Evolutionary conservation across 2,329 filamentous ascomycete genomes (phyloP).

Genomic region (Gnomoniopsis smithogilvyi): DNA sequence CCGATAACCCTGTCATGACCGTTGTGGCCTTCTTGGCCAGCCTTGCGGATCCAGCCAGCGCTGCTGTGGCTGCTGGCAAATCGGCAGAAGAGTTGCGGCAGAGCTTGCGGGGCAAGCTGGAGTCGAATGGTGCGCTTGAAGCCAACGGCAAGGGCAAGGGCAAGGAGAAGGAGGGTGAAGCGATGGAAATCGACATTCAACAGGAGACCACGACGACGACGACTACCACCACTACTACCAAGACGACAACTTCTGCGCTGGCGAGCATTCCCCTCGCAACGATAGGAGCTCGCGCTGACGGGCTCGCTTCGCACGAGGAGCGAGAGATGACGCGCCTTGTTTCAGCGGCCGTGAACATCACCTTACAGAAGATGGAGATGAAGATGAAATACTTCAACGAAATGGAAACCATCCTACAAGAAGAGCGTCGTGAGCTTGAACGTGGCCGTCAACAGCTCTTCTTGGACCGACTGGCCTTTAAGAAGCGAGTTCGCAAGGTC

Average conservation of each 20-base stretch:
- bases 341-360: slow-evolving; percentile 86
- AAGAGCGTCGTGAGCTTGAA: slow-evolving; percentile 90
- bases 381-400: slow-evolving; percentile 96
- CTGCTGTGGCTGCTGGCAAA: slow-evolving; percentile 84
- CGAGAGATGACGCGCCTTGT: slow-evolving; percentile 94
- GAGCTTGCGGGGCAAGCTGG: slow-evolving; percentile 74
- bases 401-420: slow-evolving; percentile 88
- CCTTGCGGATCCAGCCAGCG: slow-evolving; percentile 83
- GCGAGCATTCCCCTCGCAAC: slow-evolving; percentile 82
- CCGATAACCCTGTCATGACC: slow-evolving; percentile 94
- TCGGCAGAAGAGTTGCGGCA: slow-evolving; percentile 84
- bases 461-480: slow-evolving; percentile 85
- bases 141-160: slow-evolving; percentile 55
- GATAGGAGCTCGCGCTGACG: slow-evolving; percentile 80
- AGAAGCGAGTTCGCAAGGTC: slow-evolving; percentile 78
- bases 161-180: slow-evolving; percentile 49
- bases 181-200: slow-evolving; percentile 62
- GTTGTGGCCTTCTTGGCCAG: slow-evolving; percentile 93
- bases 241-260: slow-evolving; percentile 46
- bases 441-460: slow-evolving; percentile 89
- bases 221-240: slow-evolving; percentile 47
- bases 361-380: slow-evolving; percentile 91
- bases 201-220: slow-evolving; percentile 46
- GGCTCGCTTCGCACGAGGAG: slow-evolving; percentile 91
- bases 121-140: slow-evolving; percentile 42